Evolutionary conservation across 2,329 filamentous ascomycete genomes (phyloP).

Genomic region (Atkinsonella texensis): DNA sequence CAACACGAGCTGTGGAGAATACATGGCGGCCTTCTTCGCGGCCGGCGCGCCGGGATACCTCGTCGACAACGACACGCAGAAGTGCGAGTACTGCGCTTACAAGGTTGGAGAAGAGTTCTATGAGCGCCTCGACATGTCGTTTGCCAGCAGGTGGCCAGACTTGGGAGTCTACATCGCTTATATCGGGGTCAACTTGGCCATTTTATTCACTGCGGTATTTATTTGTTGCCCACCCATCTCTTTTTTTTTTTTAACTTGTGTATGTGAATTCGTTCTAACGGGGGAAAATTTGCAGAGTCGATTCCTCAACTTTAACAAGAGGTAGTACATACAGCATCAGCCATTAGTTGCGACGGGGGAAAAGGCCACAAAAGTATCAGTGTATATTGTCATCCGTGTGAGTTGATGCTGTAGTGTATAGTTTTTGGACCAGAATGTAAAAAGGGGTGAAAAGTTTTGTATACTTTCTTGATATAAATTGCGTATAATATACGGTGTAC

Average conservation of each 20-base stretch:
- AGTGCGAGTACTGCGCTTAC: conserved; percentile 75
- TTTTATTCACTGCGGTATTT: conserved; percentile 39
- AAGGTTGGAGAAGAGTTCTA: conserved; percentile 74
- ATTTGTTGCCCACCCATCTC: conserved; percentile 7
- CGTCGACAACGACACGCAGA: conserved; percentile 48
- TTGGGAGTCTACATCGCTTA: conserved; percentile 68
- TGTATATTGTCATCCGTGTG: too few relatives aligned
- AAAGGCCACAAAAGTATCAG: not conserved
- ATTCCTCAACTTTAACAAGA: conserved; percentile 42
- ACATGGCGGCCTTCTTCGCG: conserved; percentile 62
- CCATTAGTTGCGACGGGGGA: too few relatives aligned
- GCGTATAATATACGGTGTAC: too few relatives aligned
- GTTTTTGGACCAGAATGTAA: too few relatives aligned
- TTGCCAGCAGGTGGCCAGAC: conserved; percentile 65
- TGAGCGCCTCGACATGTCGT: conserved; percentile 51
- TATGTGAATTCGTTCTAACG: not conserved
- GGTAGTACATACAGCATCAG: conserved; percentile 15
- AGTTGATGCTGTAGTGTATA: too few relatives aligned
- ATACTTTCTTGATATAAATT: too few relatives aligned
- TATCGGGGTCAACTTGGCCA: conserved; percentile 63
- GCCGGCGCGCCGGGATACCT: conserved; percentile 62
- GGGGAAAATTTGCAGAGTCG: conserved; percentile 28
- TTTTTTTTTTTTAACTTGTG: not conserved
- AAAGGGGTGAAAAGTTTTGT: too few relatives aligned
- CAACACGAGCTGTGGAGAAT: conserved; percentile 58